Evolutionary conservation across 2,329 filamentous ascomycete genomes (phyloP).

Genomic region (Claviceps purpurea): DNA sequence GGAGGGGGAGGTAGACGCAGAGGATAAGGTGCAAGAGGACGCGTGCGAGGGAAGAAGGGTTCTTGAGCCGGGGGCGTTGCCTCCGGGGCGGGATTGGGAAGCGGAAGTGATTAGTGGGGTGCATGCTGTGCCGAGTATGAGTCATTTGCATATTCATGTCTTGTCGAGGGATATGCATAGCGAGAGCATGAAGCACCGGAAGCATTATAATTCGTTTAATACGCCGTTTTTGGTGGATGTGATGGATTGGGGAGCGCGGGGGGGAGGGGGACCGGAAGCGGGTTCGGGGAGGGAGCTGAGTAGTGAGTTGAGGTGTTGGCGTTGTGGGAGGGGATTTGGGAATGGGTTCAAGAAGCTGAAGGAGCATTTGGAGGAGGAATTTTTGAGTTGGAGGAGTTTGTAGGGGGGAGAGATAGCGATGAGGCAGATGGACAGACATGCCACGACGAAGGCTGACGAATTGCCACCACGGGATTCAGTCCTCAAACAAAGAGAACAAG

Average conservation of each 20-base stretch:
- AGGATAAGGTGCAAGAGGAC: not conserved
- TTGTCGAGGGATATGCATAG: conserved; percentile 69
- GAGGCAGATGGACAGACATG: not conserved
- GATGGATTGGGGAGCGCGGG: conserved; percentile 58
- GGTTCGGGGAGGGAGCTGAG: conserved; percentile 37
- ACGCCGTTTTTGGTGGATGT: conserved; percentile 73
- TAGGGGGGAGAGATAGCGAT: conserved; percentile 18
- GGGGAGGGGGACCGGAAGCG: conserved; percentile 46
- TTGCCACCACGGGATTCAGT: not conserved
- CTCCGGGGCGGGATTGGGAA: conserved; percentile 50
- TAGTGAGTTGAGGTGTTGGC: conserved; percentile 66
- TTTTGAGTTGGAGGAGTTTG: conserved; percentile 58
- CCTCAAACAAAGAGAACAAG: not conserved
- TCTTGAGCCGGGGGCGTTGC: conserved; percentile 9
- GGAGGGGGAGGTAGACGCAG: conserved; percentile 30
- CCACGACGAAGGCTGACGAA: not conserved
- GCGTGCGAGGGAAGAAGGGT: not conserved
- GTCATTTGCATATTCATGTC: conserved; percentile 81
- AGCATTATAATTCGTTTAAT: conserved; percentile 87
- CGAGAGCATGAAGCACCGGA: conserved; percentile 57
- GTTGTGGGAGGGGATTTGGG: conserved; percentile 61
- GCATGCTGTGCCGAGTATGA: conserved; percentile 84
- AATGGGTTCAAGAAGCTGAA: conserved; percentile 65
- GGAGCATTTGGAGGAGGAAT: conserved; percentile 61
- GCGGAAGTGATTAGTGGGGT: conserved; percentile 64